Evolutionary conservation across 2,329 filamentous ascomycete genomes (phyloP), one percentile per base, ranked within the genome.

Genomic region (Fusarium succisae): DNA sequence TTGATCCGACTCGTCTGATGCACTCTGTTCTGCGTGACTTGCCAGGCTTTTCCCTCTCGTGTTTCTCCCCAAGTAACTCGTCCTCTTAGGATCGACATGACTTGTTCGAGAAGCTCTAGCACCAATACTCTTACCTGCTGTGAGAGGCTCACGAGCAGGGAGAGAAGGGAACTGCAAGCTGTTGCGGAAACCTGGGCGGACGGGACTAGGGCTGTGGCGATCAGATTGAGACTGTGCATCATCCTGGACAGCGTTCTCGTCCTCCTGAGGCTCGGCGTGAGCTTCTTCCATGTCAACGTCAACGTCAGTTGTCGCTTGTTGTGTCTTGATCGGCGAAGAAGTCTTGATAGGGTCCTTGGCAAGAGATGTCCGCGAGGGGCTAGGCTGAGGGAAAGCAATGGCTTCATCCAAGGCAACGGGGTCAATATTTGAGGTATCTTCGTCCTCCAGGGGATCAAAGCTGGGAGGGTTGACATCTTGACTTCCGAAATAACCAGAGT

Each of bases 121-220:
- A 22, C 92, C 95, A 78, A 95, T 90, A 80, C 93, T 97, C 84
- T 95, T 96, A 81, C 97, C 97, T 22, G 90, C 90, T 38, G 91
- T 91, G 59, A 98, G 86, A 41, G 96, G 96, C 79, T 98, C 96
- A 70, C 96, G 90, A 6, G 96, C 95, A 37, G 96, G 96, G 18
- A 99, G 87, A 24, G 96, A 94, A 43, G 96, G 94, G 83, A 99
- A 98, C 67, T 93, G 97, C 69, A 99, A 88, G 81, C 96, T 98
- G 83, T 98, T 98, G 69, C 96, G 92, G 75, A 97, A 89, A 37
- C 94, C 86, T 5, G 93, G 92, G 75, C 94, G 89, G 55, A 93
- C 90, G 0, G 93, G 93, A 76, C 92, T 95, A 1, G 93, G 94
- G 2, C 86, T 87, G 54, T 59, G 56, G 22, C 43, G 56, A n/a